Percentiles rank a stretch among this genome's conserved stretches.
Evolutionary conservation across 1,284 basidiomycete genomes (phyloP).

Genomic region (Ceratobasidium sp.): DNA sequence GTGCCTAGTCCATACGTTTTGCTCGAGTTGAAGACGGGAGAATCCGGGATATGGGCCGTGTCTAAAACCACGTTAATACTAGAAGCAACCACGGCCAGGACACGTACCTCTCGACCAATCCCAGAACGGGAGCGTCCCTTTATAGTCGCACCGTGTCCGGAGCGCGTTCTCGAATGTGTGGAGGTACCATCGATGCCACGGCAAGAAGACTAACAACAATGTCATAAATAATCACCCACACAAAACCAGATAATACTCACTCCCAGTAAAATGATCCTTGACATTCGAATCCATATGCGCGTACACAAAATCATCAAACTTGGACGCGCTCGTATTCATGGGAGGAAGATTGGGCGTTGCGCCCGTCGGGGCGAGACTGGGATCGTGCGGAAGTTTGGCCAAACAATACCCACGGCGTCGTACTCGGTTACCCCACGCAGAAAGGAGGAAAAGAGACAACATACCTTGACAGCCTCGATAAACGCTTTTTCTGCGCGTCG

Average conservation of each 20-base stretch:
- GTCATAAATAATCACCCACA: neutral
- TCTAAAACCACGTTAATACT: conserved; percentile 2
- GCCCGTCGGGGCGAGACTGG: conserved; percentile 16
- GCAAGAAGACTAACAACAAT: conserved; percentile 30
- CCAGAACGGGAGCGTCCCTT: conserved; percentile 44
- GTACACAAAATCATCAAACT: conserved; percentile 46
- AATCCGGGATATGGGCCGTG: conserved; percentile 10
- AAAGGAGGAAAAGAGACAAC: neutral
- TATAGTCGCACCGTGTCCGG: conserved; percentile 26
- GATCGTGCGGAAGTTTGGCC: conserved; percentile 19
- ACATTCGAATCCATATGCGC: conserved; percentile 42
- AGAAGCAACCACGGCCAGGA: neutral
- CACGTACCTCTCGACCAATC: conserved; percentile 42
- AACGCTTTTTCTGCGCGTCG: conserved; percentile 20
- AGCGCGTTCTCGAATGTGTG: conserved; percentile 23
- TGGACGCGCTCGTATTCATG: conserved; percentile 3
- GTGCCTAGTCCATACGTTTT: conserved; percentile 34
- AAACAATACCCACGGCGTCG: conserved; percentile 30
- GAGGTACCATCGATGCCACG: conserved; percentile 44
- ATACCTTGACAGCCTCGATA: conserved; percentile 43
- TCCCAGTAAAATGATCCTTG: conserved; percentile 28
- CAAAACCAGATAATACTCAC: neutral
- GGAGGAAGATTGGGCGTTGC: conserved; percentile 35
- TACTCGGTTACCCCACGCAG: neutral
- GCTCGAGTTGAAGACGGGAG: conserved; percentile 32